Evolutionary conservation across 2,329 filamentous ascomycete genomes (phyloP), one percentile per base, ranked within the genome.

Genomic region (Coniochaeta sp.): DNA sequence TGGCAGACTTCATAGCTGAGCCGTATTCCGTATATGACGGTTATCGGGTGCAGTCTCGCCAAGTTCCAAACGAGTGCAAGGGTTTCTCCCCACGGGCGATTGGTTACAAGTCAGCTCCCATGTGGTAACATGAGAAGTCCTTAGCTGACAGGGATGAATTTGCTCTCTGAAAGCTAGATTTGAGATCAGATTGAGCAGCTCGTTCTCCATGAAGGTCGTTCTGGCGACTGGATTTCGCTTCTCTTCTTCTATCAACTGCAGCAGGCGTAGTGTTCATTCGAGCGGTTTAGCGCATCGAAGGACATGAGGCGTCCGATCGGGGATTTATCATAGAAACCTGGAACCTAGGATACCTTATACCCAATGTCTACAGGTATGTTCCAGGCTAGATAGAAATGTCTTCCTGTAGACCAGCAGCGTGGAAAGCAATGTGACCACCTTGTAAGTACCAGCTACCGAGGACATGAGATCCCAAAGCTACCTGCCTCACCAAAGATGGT

Each of bases 1-100:
- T 69, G 77, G 79, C 9, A 30, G 54, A 12, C 59, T 64, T 16
- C 62, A 62, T 44, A 58, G 58, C 42, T 63, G 55, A 61, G 7
- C 26, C 17, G n/a, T 2, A 5, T n/a, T 40, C 38, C 36, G 9
- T n/a, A 40, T 36, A n/a, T 16, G 26, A 47, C 26, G 19, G 26
- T 40, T 4, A n/a, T 4, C 16, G 16, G 38, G 4, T 10, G 17
- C 16, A 40, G 10, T 36, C 34, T 3, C 12, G 34, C 7, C 34
- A 38, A 6, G 3, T 14, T 17, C 38, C 10, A n/a, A n/a, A n/a
- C 4, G 38, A n/a, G 38, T 40, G 38, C 16, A 40, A 17, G 9
- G 17, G 2, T 17, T 17, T 40, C 38, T 40, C 17, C 34, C 12
- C 3, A n/a, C 38, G 17, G 38, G 38, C 9, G 9, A 40, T 40